Percentiles rank a stretch among this genome's conserved stretches.
phyloP scores from a whole-genome alignment of 352 stramenopile species.

The Plasmopara viticola region DNA sequence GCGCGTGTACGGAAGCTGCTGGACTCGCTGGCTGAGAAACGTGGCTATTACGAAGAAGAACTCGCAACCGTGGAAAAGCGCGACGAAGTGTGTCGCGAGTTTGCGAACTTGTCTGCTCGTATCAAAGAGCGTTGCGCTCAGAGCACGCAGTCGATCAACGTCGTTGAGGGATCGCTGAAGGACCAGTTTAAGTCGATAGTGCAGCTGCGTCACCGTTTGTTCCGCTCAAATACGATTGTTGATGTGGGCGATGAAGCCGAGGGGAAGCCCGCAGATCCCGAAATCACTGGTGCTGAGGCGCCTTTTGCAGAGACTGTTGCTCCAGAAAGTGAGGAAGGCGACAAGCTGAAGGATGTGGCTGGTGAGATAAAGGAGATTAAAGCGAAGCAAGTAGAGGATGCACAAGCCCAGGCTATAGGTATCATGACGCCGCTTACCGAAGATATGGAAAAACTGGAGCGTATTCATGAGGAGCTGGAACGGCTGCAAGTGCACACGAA shows the following conservation, averaged over 20 bases:
- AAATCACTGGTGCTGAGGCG: conserved; percentile 27
- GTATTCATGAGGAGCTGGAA: conserved; percentile 78
- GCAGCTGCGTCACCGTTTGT: conserved; percentile 56
- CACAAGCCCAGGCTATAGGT: conserved; percentile 23
- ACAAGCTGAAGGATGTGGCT: conserved; percentile 8
- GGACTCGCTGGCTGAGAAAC: conserved; percentile 65
- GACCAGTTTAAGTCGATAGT: conserved; percentile 82
- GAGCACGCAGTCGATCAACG: conserved; percentile 77
- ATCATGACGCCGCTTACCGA: conserved; percentile 47
- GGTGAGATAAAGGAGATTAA: conserved; percentile 17
- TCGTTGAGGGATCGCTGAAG: conserved; percentile 59
- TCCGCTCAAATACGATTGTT: conserved; percentile 51
- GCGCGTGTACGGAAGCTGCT: conserved; percentile 61
- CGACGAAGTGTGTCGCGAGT: conserved; percentile 69
- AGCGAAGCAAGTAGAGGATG: conserved; percentile 18
- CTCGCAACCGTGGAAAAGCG: conserved; percentile 69
- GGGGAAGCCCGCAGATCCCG: conserved; percentile 27
- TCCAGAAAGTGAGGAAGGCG: conserved; percentile 26
- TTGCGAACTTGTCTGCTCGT: conserved; percentile 59
- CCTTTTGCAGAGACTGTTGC: conserved; percentile 10
- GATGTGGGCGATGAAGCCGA: conserved; percentile 34
- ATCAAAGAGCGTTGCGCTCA: conserved; percentile 72
- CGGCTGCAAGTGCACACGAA: conserved; percentile 83
- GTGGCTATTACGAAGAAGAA: conserved; percentile 67
- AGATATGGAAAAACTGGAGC: conserved; percentile 81